Evolutionary conservation across 75 land plant genomes (phyloP).

Genomic region (Pseudotsuga menziesii): DNA sequence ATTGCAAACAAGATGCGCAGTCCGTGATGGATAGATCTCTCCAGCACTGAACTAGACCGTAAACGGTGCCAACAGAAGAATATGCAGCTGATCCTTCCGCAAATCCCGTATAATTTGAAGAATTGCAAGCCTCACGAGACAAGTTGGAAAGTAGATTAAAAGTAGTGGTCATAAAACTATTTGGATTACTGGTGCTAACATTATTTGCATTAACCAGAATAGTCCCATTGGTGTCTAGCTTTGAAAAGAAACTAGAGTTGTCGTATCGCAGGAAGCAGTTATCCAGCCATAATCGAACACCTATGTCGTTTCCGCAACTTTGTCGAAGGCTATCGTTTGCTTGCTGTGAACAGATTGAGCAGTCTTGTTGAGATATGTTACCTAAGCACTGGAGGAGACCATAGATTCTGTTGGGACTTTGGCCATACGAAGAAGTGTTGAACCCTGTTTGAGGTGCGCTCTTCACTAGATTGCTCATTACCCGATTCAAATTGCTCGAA

Average conservation of each 20-base stretch:
- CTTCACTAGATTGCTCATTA: neutral
- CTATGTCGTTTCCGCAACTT: neutral
- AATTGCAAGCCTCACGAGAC: neutral
- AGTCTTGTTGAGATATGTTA: neutral
- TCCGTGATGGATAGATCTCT: neutral
- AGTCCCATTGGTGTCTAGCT: neutral
- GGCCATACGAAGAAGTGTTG: neutral
- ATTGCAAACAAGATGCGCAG: neutral
- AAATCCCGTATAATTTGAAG: neutral
- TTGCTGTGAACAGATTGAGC: neutral
- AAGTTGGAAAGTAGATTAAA: neutral
- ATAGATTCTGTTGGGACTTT: neutral
- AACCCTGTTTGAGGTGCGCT: neutral
- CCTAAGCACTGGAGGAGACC: neutral
- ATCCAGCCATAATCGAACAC: neutral
- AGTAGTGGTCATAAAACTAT: neutral
- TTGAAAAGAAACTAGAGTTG: neutral
- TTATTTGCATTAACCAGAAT: too few species aligned
- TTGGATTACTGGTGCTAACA: neutral
- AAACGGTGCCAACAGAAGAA: neutral
- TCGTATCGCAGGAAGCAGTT: conserved; percentile 14
- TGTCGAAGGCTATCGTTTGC: neutral
- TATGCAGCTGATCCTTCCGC: neutral
- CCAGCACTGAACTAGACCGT: neutral
- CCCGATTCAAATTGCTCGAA: neutral